phyloP scores from a whole-genome alignment of 1,139 yeast genomes.

The Blastobotrys proliferans region DNA sequence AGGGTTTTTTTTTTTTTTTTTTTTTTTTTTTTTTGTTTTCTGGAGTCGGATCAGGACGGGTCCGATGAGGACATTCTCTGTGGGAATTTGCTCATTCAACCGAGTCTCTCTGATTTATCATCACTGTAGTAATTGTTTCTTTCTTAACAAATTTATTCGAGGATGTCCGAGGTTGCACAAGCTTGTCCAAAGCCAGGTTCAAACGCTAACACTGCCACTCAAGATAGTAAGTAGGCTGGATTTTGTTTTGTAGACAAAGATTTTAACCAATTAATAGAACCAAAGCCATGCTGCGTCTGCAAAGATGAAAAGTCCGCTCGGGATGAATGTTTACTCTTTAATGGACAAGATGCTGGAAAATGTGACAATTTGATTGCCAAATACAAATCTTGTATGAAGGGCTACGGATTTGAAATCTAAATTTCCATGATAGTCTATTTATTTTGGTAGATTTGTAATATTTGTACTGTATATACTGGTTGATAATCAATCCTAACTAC shows the following conservation, averaged over 20 bases:
- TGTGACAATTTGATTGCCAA: constrained; percentile 66
- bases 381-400: constrained; percentile 87
- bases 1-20: no score
- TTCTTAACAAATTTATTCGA: no score
- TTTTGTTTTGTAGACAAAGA: neutral
- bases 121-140: no score
- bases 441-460: neutral
- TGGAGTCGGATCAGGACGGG: no score
- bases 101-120: no score
- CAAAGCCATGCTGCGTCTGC: constrained; percentile 97
- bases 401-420: constrained; percentile 66
- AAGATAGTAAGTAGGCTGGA: constrained; percentile 5
- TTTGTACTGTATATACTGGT: neutral
- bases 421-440: neutral
- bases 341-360: constrained; percentile 81
- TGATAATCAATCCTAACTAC: no score
- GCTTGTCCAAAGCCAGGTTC: neutral
- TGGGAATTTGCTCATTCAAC: no score
- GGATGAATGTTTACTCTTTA: constrained; percentile 79
- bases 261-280: constrained; percentile 36
- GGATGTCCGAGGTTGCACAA: no score
- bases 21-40: no score
- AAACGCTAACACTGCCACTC: neutral
- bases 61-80: no score
- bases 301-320: constrained; percentile 75